phyloP scores from a whole-genome alignment of 73 alveolate genomes.

The Symbiodinium natans region DNA sequence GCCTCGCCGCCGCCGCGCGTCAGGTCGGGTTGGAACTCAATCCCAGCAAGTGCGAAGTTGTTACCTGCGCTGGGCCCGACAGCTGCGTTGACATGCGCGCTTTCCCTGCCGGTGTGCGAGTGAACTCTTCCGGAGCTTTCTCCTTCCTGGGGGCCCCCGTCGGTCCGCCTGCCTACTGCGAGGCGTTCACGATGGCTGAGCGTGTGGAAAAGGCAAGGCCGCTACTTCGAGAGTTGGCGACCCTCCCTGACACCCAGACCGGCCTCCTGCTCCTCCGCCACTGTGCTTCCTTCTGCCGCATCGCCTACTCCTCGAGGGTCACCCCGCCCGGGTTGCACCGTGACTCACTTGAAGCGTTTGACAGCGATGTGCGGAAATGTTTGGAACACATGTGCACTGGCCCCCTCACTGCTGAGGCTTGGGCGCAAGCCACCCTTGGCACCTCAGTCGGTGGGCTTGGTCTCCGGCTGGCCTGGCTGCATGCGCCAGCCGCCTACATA shows the following conservation, averaged over 20 bases:
- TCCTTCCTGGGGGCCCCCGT: background rate
- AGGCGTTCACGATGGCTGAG: background rate
- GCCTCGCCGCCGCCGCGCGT: constrained; percentile 9
- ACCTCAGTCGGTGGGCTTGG: background rate
- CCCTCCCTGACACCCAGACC: background rate
- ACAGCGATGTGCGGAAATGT: background rate
- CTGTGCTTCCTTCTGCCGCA: background rate
- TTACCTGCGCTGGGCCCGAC: background rate
- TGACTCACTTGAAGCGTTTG: background rate
- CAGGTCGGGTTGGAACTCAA: constrained; percentile 4
- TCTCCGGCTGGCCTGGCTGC: no score
- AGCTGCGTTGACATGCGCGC: no score
- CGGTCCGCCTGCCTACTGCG: no score
- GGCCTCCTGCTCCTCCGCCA: background rate
- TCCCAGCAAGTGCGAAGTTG: background rate
- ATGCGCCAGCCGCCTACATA: no score
- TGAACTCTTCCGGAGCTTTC: background rate
- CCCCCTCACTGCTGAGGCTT: background rate
- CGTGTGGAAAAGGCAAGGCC: background rate
- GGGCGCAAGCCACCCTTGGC: background rate
- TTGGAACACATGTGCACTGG: background rate
- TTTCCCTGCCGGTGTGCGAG: no score
- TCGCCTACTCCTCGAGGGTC: background rate
- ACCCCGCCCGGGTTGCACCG: background rate
- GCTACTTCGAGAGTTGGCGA: background rate